Base-by-base conservation (phyloP, 2,329 filamentous ascomycete genomes). In the Microascus cirrosus region DNA sequence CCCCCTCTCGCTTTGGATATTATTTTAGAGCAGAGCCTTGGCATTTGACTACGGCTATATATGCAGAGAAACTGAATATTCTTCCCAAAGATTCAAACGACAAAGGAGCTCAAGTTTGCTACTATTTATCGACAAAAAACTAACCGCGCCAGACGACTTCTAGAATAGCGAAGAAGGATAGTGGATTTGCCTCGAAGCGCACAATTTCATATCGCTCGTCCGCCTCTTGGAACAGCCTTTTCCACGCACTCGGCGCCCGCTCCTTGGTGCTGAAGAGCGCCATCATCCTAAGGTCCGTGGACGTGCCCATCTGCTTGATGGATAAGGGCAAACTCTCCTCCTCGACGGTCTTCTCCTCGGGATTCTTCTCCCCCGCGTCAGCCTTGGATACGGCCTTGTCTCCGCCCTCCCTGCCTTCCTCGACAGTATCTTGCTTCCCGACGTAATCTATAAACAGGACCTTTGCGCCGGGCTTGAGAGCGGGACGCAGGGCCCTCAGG, bases 231-330 rank as follows among this genome's bases (percentile, higher is more conserved):
- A 80, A 74, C 2, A 80, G 66, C 18, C 65, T 65, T 63, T 70
- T 71, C 74, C 77, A 81, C 4, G 72, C 55, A 22, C 48, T 53
- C 12, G 50, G 42, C 8, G 48, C 24, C 48, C 79, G 71, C 66
- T 82, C 79, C 63, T 78, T 73, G 2, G 77, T 73, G 61, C 81
- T 82, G 42, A 80, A 68, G 36, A 80, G 60, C 11, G 71, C 71
- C 64, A 81, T 63, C 78, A 82, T 81, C 2, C 78, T 67, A 61
- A 80, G 64, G 61, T 81, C 78, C 75, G 80, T 79, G 36, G 72
- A 70, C 13, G 74, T 66, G 59, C 78, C 74, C 48, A 77, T 65
- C 60, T 70, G 75, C 62, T 78, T 75, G 59, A 79, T 75, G 72
- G 73, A 76, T 1, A 70, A 63, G 24, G 55, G 55, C 18, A 57